Conservation (phyloP, 1,139 yeast genomes). For the Arxiozyma slooffiae region DNA sequence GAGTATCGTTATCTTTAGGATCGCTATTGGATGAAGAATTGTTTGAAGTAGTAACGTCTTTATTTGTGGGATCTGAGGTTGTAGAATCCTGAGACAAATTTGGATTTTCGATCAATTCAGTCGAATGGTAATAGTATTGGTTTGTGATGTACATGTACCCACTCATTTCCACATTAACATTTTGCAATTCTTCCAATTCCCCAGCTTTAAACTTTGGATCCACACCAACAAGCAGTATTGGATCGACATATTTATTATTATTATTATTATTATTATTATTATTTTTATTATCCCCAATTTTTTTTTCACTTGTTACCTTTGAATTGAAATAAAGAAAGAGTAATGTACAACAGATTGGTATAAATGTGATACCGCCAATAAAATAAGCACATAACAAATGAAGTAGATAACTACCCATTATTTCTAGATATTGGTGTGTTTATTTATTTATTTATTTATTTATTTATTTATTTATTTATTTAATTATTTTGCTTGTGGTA, state of each 20-base stretch:
- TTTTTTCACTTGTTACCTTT: not conserved
- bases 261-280: too few relatives aligned
- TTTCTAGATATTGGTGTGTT: not conserved
- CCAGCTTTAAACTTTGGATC: constrained; percentile 46
- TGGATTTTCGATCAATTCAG: constrained; percentile 37
- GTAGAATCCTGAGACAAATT: not conserved
- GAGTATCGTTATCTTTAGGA: not conserved
- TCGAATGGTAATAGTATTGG: constrained; percentile 51
- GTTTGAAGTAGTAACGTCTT: constrained; percentile 4
- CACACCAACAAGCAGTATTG: constrained; percentile 20
- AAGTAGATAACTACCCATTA: not conserved
- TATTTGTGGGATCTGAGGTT: not conserved
- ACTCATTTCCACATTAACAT: constrained; percentile 53
- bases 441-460: too few relatives aligned
- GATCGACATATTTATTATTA: too few relatives aligned
- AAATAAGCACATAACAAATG: not conserved
- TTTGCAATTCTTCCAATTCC: constrained; percentile 51
- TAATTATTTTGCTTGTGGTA: not conserved
- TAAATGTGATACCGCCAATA: not conserved
- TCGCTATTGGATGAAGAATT: constrained; percentile 10
- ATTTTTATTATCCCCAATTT: constrained; percentile 18
- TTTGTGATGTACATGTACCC: constrained; percentile 84
- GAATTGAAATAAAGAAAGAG: not conserved
- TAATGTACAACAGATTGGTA: not conserved
- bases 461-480: too few relatives aligned